These are phyloP conservation scores for Candida morakotiae DNA, from an alignment of 805 yeast genomes.

Conservation along the genomic window DNA sequence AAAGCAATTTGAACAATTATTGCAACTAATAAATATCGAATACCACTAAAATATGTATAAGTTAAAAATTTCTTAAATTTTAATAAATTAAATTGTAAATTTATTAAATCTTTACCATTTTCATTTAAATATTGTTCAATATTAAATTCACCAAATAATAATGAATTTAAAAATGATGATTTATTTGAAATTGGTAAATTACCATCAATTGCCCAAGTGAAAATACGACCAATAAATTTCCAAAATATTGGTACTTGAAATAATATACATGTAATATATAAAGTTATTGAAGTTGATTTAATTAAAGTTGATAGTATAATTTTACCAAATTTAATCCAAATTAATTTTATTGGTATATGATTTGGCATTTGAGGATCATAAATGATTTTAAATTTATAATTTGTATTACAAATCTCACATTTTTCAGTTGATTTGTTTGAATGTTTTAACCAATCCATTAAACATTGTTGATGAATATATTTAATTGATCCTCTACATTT, in stretches of 20 bases:
- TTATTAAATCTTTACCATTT: conserved; percentile 1
- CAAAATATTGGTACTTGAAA: conserved; percentile 58
- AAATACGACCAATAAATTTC: conserved; percentile 50
- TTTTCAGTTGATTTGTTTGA: conserved; percentile 52
- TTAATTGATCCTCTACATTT: conserved; percentile 90
- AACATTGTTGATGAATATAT: conserved; percentile 89
- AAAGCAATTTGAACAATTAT: conserved; percentile 42
- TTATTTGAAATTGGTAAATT: conserved; percentile 35
- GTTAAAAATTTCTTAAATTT: conserved; percentile 21
- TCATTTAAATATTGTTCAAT: conserved; percentile 6
- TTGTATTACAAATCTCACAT: conserved; percentile 87
- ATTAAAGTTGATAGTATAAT: conserved; percentile 12
- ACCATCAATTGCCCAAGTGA: conserved; percentile 55
- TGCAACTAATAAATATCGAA: conserved; percentile 36
- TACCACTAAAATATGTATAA: conserved; percentile 35
- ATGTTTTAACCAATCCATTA: conserved; percentile 81
- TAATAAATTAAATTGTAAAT: conserved; percentile 11
- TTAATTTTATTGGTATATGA: conserved; percentile 50
- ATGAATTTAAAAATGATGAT: conserved; percentile 21
- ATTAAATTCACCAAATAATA: conserved; percentile 36
- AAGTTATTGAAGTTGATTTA: conserved; percentile 19
- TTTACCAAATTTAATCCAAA: conserved; percentile 36
- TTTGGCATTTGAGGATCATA: conserved; percentile 65
- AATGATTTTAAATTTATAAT: conserved; percentile 63
- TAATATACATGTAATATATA: conserved; percentile 40